These are phyloP conservation scores for Hypholoma sublateritium DNA, from an alignment of 768 basidiomycete genomes.

Conservation along the genomic window DNA sequence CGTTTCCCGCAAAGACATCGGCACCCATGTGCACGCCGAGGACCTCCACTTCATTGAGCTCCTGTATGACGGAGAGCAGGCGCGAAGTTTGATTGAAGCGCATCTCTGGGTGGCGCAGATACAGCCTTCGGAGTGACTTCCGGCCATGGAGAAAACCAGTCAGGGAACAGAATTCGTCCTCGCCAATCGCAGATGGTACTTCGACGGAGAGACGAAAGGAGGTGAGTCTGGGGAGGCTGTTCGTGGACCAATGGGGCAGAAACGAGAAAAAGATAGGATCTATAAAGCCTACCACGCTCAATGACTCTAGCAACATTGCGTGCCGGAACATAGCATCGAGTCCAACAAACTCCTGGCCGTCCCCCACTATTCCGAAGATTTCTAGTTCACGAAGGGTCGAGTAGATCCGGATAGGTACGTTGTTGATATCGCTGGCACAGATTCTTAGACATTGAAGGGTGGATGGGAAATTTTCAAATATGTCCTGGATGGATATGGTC, in stretches of 20 bases:
- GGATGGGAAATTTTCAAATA: conserved; percentile 16
- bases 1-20: conserved; percentile 21
- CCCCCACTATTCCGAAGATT: conserved; percentile 26
- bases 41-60: conserved; percentile 30
- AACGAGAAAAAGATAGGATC: conserved; percentile 26
- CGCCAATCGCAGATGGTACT: background rate
- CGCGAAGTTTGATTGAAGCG: conserved; percentile 16
- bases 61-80: conserved; percentile 25
- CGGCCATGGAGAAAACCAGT: conserved; percentile 32
- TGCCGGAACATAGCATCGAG: conserved; percentile 29
- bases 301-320: conserved; percentile 29
- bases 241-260: conserved; percentile 25
- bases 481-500: conserved; percentile 9
- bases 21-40: conserved; percentile 39
- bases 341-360: conserved; percentile 13
- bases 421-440: conserved; percentile 25
- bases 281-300: conserved; percentile 37
- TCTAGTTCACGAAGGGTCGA: conserved; percentile 31
- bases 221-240: conserved; percentile 28
- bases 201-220: conserved; percentile 38
- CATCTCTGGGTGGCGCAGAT: conserved; percentile 32
- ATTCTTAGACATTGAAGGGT: conserved; percentile 25
- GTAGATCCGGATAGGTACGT: conserved; percentile 32
- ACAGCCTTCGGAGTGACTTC: conserved; percentile 28
- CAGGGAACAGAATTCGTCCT: conserved; percentile 18